Evolutionary conservation across 169 alveolate genomes (phyloP).

Genomic region (Plasmodium vinckei): DNA sequence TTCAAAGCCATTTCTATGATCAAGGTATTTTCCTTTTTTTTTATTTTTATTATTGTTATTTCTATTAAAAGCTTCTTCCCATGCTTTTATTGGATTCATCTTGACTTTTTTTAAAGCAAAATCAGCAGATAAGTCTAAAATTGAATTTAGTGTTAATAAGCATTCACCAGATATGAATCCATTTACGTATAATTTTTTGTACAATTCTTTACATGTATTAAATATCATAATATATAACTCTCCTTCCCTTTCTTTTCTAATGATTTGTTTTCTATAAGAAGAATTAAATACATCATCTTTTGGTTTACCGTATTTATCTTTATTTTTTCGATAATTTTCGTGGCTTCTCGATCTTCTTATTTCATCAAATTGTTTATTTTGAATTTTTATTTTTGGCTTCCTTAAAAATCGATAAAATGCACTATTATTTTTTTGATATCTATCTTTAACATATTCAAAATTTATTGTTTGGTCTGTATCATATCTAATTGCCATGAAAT

Average conservation of each 20-base stretch:
- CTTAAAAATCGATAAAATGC: conserved; percentile 68
- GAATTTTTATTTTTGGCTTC: conserved; percentile 24
- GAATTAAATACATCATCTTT: conserved; percentile 29
- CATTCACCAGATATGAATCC: conserved; percentile 88
- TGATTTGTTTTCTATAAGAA: conserved; percentile 62
- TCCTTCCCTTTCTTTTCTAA: conserved; percentile 86
- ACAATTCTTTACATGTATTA: conserved; percentile 88
- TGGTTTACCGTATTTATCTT: conserved; percentile 7
- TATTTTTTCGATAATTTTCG: conserved; percentile 56
- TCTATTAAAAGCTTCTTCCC: conserved; percentile 78
- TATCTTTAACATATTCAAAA: conserved; percentile 50
- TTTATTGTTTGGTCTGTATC: conserved; percentile 73
- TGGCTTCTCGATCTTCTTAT: conserved; percentile 74
- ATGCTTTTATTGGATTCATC: conserved; percentile 85
- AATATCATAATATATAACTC: conserved; percentile 88
- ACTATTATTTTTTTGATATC: conserved; percentile 32
- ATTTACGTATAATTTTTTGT: conserved; percentile 83
- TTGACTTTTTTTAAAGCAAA: conserved; percentile 87
- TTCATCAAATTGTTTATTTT: conserved; percentile 45
- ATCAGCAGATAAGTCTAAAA: conserved; percentile 84
- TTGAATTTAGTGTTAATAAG: conserved; percentile 81
- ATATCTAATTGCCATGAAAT: conserved; percentile 20
- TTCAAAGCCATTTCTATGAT: conserved; percentile 76
- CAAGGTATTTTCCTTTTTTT: conserved; percentile 32
- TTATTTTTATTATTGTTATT: conserved; percentile 37